These are phyloP conservation scores for Colletotrichum lupini DNA, from an alignment of 2,329 filamentous ascomycete species.

Conservation along the genomic window DNA sequence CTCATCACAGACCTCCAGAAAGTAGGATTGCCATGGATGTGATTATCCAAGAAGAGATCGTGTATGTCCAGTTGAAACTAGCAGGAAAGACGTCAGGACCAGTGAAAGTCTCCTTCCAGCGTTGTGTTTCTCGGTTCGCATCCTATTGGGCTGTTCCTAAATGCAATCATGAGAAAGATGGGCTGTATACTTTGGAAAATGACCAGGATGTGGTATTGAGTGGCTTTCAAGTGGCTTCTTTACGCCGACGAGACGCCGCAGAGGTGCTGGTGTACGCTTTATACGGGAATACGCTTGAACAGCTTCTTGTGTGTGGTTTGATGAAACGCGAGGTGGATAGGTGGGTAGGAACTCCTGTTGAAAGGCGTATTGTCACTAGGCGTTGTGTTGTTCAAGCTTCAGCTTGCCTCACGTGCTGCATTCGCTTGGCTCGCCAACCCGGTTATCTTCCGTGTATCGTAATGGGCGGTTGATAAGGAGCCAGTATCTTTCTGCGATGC, in stretches of 20 bases:
- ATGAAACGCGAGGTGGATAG: neutral
- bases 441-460: neutral
- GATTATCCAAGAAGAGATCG: no score
- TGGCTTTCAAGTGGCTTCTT: no score
- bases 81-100: no score
- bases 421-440: neutral
- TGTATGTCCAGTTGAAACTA: no score
- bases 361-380: accelerated
- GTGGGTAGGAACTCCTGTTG: no score
- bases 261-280: no score
- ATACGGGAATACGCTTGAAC: neutral
- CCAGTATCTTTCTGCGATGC: no score
- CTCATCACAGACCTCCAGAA: no score
- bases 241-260: no score
- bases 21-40: no score
- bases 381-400: neutral
- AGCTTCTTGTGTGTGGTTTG: neutral
- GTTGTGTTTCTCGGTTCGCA: no score
- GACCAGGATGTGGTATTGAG: neutral
- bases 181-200: neutral
- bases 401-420: neutral
- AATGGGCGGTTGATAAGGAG: neutral
- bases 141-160: neutral
- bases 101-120: no score
- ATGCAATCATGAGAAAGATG: neutral